Evolutionary conservation across 75 land plant species (phyloP).

Genomic region (Pseudotsuga menziesii): DNA sequence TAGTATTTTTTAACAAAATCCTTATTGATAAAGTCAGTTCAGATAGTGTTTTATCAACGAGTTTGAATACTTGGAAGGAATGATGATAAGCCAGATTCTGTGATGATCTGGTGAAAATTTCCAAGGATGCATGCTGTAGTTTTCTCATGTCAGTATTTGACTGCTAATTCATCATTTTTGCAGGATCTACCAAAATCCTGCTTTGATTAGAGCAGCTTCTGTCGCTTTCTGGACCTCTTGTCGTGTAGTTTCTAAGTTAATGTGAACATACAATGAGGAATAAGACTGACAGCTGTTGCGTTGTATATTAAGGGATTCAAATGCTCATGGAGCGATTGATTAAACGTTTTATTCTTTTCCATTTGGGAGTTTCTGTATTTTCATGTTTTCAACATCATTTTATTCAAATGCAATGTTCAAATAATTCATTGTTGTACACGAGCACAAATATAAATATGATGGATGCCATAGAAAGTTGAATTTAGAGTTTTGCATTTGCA

Average conservation of each 20-base stretch:
- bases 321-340: background rate
- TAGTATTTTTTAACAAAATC: background rate
- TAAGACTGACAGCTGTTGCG: background rate
- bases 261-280: constrained; percentile 18
- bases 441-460: too few species aligned
- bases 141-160: background rate
- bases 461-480: too few species aligned
- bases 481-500: too few species aligned
- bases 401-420: background rate
- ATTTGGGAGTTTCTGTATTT: background rate
- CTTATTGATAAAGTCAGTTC: background rate
- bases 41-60: background rate
- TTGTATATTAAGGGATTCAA: background rate
- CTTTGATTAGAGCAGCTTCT: constrained; percentile 61
- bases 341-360: background rate
- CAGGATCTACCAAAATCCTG: constrained; percentile 90
- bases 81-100: background rate
- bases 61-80: background rate
- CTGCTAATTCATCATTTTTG: background rate
- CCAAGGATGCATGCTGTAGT: background rate
- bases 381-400: background rate
- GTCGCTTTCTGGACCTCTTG: constrained; percentile 79
- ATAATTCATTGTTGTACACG: background rate
- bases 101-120: background rate
- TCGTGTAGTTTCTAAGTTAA: constrained; percentile 46